Conservation (phyloP, 1,139 yeast species). For the Magnusiomyces magnusii region DNA sequence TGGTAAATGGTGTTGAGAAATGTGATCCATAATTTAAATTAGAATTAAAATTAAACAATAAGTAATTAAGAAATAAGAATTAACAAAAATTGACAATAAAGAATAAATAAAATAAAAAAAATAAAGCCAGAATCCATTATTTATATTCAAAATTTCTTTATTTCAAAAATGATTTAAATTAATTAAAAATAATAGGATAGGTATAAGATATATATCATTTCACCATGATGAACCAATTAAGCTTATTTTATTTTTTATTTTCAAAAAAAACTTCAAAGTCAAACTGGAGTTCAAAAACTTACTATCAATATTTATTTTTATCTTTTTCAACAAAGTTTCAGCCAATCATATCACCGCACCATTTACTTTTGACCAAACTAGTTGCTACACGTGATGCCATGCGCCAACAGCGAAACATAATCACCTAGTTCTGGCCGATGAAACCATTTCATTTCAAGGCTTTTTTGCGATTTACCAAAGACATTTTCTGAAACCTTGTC, state of each 20-base stretch:
- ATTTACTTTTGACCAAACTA: too few species aligned
- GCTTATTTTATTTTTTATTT: not conserved
- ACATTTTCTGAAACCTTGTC: not conserved
- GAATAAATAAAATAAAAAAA: not conserved
- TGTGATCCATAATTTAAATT: not conserved
- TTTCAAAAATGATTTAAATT: too few species aligned
- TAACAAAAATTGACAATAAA: not conserved
- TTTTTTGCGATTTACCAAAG: not conserved
- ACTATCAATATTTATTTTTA: too few species aligned
- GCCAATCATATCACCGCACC: too few species aligned
- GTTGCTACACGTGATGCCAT: too few species aligned
- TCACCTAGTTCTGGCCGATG: too few species aligned
- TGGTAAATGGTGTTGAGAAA: not conserved
- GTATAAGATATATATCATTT: too few species aligned
- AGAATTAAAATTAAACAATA: not conserved
- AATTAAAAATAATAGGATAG: too few species aligned
- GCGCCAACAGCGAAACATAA: too few species aligned
- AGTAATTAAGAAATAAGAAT: not conserved
- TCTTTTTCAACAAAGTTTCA: not conserved
- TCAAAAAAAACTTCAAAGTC: not conserved
- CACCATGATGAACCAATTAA: too few species aligned
- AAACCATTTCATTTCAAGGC: too few species aligned
- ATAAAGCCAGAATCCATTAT: not conserved
- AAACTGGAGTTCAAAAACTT: not conserved
- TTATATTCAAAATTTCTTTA: not conserved